These are phyloP conservation scores for Cutaneotrichosporon cutaneum DNA, from an alignment of 1,284 basidiomycete genomes.

Conservation along the genomic window DNA sequence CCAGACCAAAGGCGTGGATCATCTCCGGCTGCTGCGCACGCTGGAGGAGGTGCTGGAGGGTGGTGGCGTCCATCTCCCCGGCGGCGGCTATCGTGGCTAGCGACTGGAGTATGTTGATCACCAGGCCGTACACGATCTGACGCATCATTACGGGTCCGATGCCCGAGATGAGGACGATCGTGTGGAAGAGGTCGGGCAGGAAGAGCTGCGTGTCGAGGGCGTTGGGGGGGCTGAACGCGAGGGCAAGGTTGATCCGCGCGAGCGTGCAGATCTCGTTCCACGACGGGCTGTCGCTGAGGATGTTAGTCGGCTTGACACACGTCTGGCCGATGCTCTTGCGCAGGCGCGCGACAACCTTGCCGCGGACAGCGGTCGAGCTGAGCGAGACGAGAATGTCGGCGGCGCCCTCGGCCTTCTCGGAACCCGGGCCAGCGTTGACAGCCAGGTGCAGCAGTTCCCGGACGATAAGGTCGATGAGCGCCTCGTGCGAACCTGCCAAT, in stretches of 20 bases:
- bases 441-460: conserved; percentile 77
- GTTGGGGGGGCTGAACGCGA: conserved; percentile 67
- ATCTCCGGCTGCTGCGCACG: conserved; percentile 62
- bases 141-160: conserved; percentile 71
- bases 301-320: conserved; percentile 62
- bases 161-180: conserved; percentile 70
- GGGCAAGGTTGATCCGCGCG: conserved; percentile 67
- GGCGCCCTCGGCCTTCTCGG: conserved; percentile 69
- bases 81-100: conserved; percentile 49
- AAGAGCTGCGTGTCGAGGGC: conserved; percentile 70
- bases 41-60: conserved; percentile 59
- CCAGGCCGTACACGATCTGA: conserved; percentile 73
- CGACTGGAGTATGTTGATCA: conserved; percentile 76
- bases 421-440: conserved; percentile 74
- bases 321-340: conserved; percentile 77
- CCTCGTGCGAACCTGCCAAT: conserved; percentile 65
- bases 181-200: conserved; percentile 75
- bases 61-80: conserved; percentile 41
- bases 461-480: conserved; percentile 67
- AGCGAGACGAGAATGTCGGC: conserved; percentile 71
- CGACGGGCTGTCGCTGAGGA: conserved; percentile 67
- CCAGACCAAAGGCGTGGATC: conserved; percentile 71
- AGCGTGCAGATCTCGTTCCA: conserved; percentile 83
- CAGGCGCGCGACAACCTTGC: conserved; percentile 70
- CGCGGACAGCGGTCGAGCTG: conserved; percentile 72